Evolutionary conservation across 345 rosid species (phyloP).

Genomic region (Raphanus sativus): DNA sequence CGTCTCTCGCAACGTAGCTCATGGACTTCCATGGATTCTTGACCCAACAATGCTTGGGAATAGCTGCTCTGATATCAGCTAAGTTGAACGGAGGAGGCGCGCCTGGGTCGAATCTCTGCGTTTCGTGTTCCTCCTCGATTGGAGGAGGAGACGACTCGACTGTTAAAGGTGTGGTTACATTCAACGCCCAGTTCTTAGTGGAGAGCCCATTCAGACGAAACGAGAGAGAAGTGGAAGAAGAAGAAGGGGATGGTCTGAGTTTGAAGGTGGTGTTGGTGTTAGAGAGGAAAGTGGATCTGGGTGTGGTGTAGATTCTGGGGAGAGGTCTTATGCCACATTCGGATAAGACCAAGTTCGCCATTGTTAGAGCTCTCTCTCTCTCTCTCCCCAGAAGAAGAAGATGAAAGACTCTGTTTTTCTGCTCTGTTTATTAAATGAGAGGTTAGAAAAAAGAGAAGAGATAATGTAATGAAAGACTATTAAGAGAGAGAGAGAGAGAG

Average conservation of each 20-base stretch:
- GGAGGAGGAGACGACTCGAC: slow-evolving; percentile 25
- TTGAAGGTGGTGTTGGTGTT: slow-evolving; percentile 30
- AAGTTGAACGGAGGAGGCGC: slow-evolving; percentile 74
- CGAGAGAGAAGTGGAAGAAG: slow-evolving; percentile 22
- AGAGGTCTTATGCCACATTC: slow-evolving; percentile 79
- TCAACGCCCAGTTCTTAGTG: slow-evolving; percentile 45
- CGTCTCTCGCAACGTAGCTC: slow-evolving; percentile 79
- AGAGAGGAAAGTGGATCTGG: slow-evolving; percentile 43
- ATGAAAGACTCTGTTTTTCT: neutral
- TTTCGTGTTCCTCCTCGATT: slow-evolving; percentile 30
- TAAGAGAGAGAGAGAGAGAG: neutral
- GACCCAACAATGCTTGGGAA: slow-evolving; percentile 93
- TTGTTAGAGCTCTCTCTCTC: slow-evolving; percentile 48
- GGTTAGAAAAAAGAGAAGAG: slow-evolving; percentile 23
- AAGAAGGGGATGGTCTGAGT: neutral
- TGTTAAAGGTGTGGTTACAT: slow-evolving; percentile 56
- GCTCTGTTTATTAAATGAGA: slow-evolving; percentile 14
- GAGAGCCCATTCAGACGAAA: slow-evolving; percentile 35
- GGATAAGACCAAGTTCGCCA: slow-evolving; percentile 71
- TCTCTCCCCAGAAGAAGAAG: slow-evolving; percentile 17
- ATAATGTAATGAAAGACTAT: slow-evolving; percentile 26
- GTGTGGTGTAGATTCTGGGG: slow-evolving; percentile 50
- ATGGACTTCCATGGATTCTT: slow-evolving; percentile 80
- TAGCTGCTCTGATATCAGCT: slow-evolving; percentile 73
- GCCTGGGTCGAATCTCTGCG: slow-evolving; percentile 44